Conservation (phyloP, 164 flowering plant species). For the Saururus chinensis region DNA sequence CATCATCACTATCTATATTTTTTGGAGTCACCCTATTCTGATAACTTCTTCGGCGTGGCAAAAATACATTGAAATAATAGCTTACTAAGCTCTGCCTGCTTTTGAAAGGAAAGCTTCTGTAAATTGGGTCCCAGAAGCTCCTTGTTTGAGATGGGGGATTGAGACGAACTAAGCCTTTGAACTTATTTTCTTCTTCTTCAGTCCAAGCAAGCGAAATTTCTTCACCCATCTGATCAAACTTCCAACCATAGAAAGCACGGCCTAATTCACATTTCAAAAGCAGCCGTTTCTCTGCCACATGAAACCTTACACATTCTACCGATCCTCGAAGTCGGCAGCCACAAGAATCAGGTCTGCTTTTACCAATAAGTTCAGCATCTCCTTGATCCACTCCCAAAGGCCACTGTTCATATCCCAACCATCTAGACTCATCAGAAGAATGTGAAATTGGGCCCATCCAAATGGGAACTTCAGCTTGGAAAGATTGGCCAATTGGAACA, state of each 20-base stretch:
- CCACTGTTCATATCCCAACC: conserved; percentile 72
- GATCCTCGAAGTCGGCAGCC: conserved; percentile 52
- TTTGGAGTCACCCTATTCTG: conserved; percentile 61
- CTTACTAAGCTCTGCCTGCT: conserved; percentile 47
- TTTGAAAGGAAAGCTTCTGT: conserved; percentile 33
- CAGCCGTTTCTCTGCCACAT: conserved; percentile 40
- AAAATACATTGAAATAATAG: conserved; percentile 81
- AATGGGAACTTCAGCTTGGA: conserved; percentile 63
- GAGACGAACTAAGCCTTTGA: conserved; percentile 28
- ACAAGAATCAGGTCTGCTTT: conserved; percentile 63
- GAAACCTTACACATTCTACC: conserved; percentile 60
- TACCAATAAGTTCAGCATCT: conserved; percentile 43
- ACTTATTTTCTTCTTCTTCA: conserved; percentile 40
- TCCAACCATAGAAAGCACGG: conserved; percentile 48
- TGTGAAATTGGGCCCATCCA: conserved; percentile 35
- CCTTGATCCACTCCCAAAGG: conserved; percentile 26
- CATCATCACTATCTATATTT: conserved; percentile 70
- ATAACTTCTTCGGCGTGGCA: conserved; percentile 47
- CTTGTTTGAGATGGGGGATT: conserved; percentile 31
- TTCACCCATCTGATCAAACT: conserved; percentile 70
- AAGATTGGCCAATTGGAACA: conserved; percentile 42
- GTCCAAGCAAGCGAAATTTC: conserved; percentile 53
- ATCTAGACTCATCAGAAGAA: conserved; percentile 41
- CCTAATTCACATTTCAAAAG: conserved; percentile 59
- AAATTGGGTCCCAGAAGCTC: conserved; percentile 44